Conservation (phyloP, 495 filamentous ascomycete species). For the Physcia stellaris region DNA sequence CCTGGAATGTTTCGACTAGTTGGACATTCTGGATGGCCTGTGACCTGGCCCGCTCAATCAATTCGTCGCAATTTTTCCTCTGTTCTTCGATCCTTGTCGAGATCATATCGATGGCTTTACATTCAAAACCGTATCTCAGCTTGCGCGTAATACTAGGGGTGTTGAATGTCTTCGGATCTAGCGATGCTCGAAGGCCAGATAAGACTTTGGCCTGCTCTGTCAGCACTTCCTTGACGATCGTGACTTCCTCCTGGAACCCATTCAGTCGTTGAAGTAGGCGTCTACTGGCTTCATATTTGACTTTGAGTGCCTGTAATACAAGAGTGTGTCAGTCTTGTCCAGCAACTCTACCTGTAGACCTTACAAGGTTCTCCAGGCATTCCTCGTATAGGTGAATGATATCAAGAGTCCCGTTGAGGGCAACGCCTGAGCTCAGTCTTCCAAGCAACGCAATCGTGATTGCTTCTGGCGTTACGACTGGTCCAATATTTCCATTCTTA, state of each 20-base stretch:
- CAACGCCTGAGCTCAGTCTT: slow-evolving; percentile 4
- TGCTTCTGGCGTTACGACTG: slow-evolving; percentile 10
- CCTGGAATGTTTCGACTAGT: slow-evolving; percentile 8
- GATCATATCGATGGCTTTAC: slow-evolving; percentile 7
- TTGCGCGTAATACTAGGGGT: slow-evolving; percentile 4
- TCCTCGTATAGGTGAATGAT: slow-evolving; percentile 5
- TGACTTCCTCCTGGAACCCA: slow-evolving; percentile 6
- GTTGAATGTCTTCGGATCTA: slow-evolving; percentile 5
- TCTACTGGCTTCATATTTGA: slow-evolving; percentile 7
- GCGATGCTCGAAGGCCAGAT: background rate
- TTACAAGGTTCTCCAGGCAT: slow-evolving; percentile 8
- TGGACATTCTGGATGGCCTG: slow-evolving; percentile 7
- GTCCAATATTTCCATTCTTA: slow-evolving; percentile 2
- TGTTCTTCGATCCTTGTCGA: slow-evolving; percentile 2
- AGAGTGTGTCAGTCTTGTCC: background rate
- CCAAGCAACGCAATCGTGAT: slow-evolving; percentile 4
- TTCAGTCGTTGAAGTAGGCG: slow-evolving; percentile 9
- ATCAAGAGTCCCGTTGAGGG: slow-evolving; percentile 1
- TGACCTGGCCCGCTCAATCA: slow-evolving; percentile 3
- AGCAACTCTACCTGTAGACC: too few relatives aligned
- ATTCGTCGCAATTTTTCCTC: slow-evolving; percentile 2
- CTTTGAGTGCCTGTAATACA: slow-evolving; percentile 4
- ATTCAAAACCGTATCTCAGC: slow-evolving; percentile 5
- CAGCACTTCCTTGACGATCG: slow-evolving; percentile 3
- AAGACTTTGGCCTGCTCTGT: slow-evolving; percentile 4